Conservation (phyloP, 345 rosid genomes). For the Balakata baccata region DNA sequence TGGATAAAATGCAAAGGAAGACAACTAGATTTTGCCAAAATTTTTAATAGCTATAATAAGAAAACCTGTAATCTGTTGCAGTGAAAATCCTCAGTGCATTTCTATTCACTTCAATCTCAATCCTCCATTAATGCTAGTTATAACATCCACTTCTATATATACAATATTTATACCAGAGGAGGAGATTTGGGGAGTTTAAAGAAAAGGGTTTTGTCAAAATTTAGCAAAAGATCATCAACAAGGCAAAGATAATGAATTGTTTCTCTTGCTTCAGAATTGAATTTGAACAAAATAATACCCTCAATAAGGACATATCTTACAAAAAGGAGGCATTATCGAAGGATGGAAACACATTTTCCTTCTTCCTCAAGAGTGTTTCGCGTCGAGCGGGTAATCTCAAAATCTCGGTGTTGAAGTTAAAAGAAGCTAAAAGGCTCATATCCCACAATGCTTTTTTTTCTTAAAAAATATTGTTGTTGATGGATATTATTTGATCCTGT, state of each 20-base stretch:
- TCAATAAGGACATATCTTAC: neutral
- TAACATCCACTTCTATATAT: neutral
- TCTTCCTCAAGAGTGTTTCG: slow-evolving; percentile 5
- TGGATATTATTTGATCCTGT: neutral
- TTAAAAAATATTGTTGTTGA: neutral
- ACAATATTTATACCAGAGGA: too few species aligned
- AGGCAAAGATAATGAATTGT: neutral
- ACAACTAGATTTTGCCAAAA: neutral
- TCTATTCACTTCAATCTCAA: neutral
- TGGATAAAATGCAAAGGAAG: neutral
- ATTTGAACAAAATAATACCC: neutral
- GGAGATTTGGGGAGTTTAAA: neutral
- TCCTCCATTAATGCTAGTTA: neutral
- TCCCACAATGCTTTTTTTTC: neutral
- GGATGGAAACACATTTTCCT: slow-evolving; percentile 9
- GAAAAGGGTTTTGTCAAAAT: neutral
- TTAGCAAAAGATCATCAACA: neutral
- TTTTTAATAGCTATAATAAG: neutral
- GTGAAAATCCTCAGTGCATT: neutral
- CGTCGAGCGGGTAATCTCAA: neutral
- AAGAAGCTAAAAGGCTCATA: too few species aligned
- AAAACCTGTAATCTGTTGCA: neutral
- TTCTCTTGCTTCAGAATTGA: slow-evolving; percentile 14
- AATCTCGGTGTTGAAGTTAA: too few species aligned
- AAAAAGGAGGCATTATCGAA: neutral